Evolutionary conservation across 2,329 filamentous ascomycete genomes (phyloP).

Genomic region (Blumeria graminis): DNA sequence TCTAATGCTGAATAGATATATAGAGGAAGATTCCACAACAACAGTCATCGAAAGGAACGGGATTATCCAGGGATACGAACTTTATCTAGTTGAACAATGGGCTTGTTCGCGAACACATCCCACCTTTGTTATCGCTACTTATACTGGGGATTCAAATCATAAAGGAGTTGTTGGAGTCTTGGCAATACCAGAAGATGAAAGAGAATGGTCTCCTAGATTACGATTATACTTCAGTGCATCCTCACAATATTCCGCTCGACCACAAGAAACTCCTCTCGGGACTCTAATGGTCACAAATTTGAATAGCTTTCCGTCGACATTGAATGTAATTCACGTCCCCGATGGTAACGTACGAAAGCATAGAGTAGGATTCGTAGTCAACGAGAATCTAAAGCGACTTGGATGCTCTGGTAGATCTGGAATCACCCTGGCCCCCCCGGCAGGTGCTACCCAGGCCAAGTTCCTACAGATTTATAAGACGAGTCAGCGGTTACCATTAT

Average conservation of each 20-base stretch:
- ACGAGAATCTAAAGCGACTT: constrained; percentile 77
- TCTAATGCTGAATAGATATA: constrained; percentile 26
- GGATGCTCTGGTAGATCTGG: constrained; percentile 80
- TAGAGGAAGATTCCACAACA: constrained; percentile 65
- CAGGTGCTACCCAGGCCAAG: constrained; percentile 64
- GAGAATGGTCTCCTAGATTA: constrained; percentile 53
- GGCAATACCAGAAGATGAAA: constrained; percentile 58
- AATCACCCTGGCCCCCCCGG: constrained; percentile 55
- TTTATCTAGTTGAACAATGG: constrained; percentile 95
- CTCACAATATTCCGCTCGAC: constrained; percentile 61
- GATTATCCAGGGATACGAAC: constrained; percentile 59
- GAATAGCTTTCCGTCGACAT: constrained; percentile 69
- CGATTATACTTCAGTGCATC: constrained; percentile 70
- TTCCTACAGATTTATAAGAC: constrained; percentile 79
- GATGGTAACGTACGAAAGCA: constrained; percentile 65
- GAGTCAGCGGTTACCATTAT: constrained; percentile 57
- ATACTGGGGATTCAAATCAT: constrained; percentile 67
- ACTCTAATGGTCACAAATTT: constrained; percentile 86
- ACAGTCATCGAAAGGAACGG: constrained; percentile 47
- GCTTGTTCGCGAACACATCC: constrained; percentile 76
- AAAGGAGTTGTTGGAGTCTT: constrained; percentile 58
- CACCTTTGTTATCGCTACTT: constrained; percentile 78
- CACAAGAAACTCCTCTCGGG: constrained; percentile 59
- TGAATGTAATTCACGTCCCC: constrained; percentile 79
- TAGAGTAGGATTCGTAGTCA: constrained; percentile 69